phyloP scores from a whole-genome alignment of 1,139 yeast genomes.

The Suhomyces chickasaworum region DNA sequence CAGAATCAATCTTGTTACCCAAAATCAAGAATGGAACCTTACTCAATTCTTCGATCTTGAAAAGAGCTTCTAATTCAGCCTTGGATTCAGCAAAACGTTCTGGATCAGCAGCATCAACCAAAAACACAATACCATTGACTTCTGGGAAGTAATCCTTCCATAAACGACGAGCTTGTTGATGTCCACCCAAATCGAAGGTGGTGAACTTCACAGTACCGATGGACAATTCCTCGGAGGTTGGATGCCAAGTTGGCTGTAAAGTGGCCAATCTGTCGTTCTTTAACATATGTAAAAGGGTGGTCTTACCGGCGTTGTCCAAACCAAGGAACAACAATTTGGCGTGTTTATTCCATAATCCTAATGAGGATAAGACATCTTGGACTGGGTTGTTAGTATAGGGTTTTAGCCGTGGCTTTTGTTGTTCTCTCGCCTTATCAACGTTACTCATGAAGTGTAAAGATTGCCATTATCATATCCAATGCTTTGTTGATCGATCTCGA shows the following conservation, averaged over 20 bases:
- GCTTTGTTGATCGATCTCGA: not conserved
- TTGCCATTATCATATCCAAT: too few species aligned
- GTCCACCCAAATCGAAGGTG: slow-evolving; percentile 98
- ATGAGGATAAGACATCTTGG: slow-evolving; percentile 89
- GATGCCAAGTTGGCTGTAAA: slow-evolving; percentile 96
- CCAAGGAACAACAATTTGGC: slow-evolving; percentile 96
- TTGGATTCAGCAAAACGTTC: slow-evolving; percentile 94
- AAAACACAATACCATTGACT: slow-evolving; percentile 93
- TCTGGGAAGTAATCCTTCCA: slow-evolving; percentile 99
- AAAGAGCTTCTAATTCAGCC: slow-evolving; percentile 90
- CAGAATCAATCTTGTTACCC: slow-evolving; percentile 96
- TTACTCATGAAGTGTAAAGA: not conserved
- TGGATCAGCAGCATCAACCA: slow-evolving; percentile 96
- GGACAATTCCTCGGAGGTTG: slow-evolving; percentile 96
- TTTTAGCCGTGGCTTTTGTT: too few species aligned
- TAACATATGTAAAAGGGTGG: slow-evolving; percentile 94
- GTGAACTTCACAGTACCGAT: slow-evolving; percentile 96
- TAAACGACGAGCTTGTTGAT: slow-evolving; percentile 96
- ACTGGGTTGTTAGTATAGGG: slow-evolving; percentile 44
- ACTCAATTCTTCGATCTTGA: slow-evolving; percentile 86
- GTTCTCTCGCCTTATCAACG: not conserved
- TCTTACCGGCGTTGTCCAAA: slow-evolving; percentile 97
- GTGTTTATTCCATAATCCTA: slow-evolving; percentile 97
- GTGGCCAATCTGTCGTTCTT: slow-evolving; percentile 98
- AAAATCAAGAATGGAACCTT: slow-evolving; percentile 89